Conservation (phyloP, 176 grass and related monocot genomes). For the Oropetium thomaeum region DNA sequence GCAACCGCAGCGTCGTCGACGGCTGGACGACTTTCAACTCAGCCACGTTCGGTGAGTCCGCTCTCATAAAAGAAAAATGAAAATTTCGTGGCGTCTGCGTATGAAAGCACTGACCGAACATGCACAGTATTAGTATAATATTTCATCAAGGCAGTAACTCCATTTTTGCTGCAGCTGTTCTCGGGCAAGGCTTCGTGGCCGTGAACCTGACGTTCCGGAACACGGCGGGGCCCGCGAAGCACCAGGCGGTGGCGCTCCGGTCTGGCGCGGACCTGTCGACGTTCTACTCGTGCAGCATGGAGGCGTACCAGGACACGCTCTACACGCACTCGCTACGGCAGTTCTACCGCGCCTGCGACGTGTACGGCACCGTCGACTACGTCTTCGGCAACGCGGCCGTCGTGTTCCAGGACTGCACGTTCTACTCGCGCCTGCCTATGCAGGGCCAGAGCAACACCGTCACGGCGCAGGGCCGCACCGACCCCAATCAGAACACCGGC, state of each 20-base stretch:
- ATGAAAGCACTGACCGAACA: not conserved
- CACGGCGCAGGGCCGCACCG: slow-evolving; percentile 80
- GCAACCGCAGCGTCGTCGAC: slow-evolving; percentile 69
- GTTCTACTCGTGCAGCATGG: slow-evolving; percentile 97
- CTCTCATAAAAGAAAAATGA: not conserved
- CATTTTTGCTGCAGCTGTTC: slow-evolving; percentile 74
- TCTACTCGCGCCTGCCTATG: slow-evolving; percentile 66
- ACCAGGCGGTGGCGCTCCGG: slow-evolving; percentile 82
- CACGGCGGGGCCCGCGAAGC: slow-evolving; percentile 69
- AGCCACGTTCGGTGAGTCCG: slow-evolving; percentile 63
- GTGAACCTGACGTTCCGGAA: slow-evolving; percentile 95
- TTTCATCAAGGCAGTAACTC: too few species aligned
- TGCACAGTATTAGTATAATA: not conserved
- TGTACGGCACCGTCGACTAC: slow-evolving; percentile 96
- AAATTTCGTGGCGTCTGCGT: not conserved
- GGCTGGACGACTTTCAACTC: slow-evolving; percentile 98
- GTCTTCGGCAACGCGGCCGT: slow-evolving; percentile 92
- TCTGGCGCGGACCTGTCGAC: slow-evolving; percentile 64
- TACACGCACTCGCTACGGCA: slow-evolving; percentile 88
- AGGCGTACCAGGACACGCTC: slow-evolving; percentile 96
- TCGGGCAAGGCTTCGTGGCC: slow-evolving; percentile 79
- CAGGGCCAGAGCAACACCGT: slow-evolving; percentile 82
- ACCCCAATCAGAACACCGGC: slow-evolving; percentile 96
- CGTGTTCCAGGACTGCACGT: slow-evolving; percentile 76
- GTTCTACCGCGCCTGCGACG: slow-evolving; percentile 90